phyloP scores from a whole-genome alignment of 352 stramenopile species.

The Phytophthora cryptogea region DNA sequence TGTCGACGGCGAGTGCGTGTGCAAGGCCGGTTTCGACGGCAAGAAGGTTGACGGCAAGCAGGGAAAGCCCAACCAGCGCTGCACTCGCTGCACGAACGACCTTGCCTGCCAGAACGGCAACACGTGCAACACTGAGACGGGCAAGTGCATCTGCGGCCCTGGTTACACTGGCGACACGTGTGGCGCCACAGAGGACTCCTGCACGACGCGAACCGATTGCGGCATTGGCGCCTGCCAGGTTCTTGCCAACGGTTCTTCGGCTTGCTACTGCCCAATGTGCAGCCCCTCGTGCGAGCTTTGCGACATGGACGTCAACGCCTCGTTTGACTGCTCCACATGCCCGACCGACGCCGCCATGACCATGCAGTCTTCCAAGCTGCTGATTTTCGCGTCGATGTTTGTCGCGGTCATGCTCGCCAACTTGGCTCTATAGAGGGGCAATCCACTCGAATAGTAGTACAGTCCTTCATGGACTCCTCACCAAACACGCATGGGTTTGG shows the following conservation, averaged over 20 bases:
- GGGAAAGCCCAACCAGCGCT: conserved; percentile 53
- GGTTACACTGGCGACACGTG: conserved; percentile 57
- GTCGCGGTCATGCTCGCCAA: conserved; percentile 41
- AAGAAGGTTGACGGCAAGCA: conserved; percentile 48
- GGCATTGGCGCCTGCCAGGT: conserved; percentile 49
- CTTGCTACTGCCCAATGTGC: conserved; percentile 52
- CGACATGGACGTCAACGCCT: conserved; percentile 37
- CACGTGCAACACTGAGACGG: conserved; percentile 53
- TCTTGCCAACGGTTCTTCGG: conserved; percentile 47
- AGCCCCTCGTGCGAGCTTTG: conserved; percentile 43
- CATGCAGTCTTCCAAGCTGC: conserved; percentile 42
- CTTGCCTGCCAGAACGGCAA: conserved; percentile 59
- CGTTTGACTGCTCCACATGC: conserved; percentile 48
- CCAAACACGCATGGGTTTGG: conserved; percentile 6
- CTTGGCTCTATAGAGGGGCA: conserved; percentile 39
- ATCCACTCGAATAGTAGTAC: conserved; percentile 34
- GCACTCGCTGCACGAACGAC: conserved; percentile 56
- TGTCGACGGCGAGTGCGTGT: conserved; percentile 51
- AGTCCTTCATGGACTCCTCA: conserved; percentile 2
- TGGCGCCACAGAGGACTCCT: conserved; percentile 54
- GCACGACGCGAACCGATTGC: conserved; percentile 47
- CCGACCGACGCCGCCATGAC: conserved; percentile 23
- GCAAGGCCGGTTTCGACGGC: conserved; percentile 53
- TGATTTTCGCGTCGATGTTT: conserved; percentile 42
- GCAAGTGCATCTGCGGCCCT: conserved; percentile 54